A percentile compares a stretch with the other conserved stretches of the same genome.
Conservation (phyloP, 2,329 filamentous ascomycete genomes). For the Ceratocystis destructans region DNA sequence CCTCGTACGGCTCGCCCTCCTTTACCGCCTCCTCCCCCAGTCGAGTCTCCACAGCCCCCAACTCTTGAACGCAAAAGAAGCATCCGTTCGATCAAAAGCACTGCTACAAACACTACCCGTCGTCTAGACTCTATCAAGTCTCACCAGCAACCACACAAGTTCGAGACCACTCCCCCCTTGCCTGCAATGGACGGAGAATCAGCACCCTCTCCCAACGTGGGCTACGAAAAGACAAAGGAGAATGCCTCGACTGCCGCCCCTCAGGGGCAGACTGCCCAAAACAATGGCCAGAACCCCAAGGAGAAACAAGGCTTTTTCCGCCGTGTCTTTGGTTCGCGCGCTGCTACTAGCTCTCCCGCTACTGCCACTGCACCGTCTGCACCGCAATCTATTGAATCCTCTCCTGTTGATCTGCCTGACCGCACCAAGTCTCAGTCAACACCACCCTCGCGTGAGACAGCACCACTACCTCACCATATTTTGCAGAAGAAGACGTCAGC, state of each 20-base stretch:
- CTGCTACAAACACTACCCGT: constrained; percentile 12
- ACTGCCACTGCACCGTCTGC: background rate
- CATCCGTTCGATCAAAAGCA: constrained; percentile 41
- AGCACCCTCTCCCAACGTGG: constrained; percentile 44
- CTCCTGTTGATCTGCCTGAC: constrained; percentile 26
- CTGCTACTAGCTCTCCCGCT: constrained; percentile 25
- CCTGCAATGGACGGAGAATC: constrained; percentile 34
- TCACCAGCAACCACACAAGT: constrained; percentile 4
- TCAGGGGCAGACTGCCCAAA: constrained; percentile 25
- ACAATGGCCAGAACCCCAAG: constrained; percentile 38
- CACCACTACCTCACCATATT: constrained; percentile 32
- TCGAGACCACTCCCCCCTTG: constrained; percentile 20
- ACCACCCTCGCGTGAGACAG: constrained; percentile 37
- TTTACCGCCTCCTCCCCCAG: background rate
- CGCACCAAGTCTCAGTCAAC: constrained; percentile 26
- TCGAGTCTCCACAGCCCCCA: constrained; percentile 26
- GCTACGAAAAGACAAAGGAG: constrained; percentile 46
- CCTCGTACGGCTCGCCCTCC: background rate
- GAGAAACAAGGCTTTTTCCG: constrained; percentile 82
- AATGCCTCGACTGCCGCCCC: constrained; percentile 35
- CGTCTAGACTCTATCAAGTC: background rate
- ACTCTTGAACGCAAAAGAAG: constrained; percentile 43
- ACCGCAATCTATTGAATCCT: constrained; percentile 19
- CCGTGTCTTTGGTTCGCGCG: constrained; percentile 70
- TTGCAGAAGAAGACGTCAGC: constrained; percentile 86